Evolutionary conservation across 208 protist genomes (phyloP).

Genomic region (Trypanosoma scelopori): DNA sequence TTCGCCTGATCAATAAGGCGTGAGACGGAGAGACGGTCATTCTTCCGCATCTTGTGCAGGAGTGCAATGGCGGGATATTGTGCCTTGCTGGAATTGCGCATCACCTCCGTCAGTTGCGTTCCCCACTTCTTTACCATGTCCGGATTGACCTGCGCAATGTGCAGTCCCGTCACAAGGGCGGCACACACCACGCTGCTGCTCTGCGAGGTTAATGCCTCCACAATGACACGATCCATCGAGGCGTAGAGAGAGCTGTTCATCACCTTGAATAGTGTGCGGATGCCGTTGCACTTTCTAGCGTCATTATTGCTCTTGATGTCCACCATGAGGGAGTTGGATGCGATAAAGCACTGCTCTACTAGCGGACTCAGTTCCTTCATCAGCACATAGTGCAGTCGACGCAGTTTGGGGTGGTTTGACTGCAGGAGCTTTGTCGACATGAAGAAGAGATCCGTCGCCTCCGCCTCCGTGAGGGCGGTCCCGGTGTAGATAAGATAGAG

Average conservation of each 20-base stretch:
- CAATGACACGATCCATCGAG: constrained; percentile 96
- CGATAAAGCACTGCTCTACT: constrained; percentile 97
- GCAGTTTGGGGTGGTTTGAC: constrained; percentile 93
- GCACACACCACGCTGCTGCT: constrained; percentile 94
- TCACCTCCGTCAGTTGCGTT: constrained; percentile 94
- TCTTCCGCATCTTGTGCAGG: constrained; percentile 94
- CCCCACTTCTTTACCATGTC: constrained; percentile 95
- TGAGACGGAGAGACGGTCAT: constrained; percentile 95
- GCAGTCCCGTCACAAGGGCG: constrained; percentile 97
- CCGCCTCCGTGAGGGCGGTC: constrained; percentile 87
- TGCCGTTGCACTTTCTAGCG: constrained; percentile 91
- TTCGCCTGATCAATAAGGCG: constrained; percentile 93
- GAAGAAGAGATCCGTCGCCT: constrained; percentile 99
- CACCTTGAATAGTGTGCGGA: constrained; percentile 95
- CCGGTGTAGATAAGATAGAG: constrained; percentile 95
- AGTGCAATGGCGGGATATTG: constrained; percentile 98
- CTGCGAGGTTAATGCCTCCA: constrained; percentile 96
- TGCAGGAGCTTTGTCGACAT: constrained; percentile 98
- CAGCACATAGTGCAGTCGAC: constrained; percentile 97
- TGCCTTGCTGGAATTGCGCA: constrained; percentile 89
- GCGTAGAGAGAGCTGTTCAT: constrained; percentile 95
- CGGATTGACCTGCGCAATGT: constrained; percentile 87
- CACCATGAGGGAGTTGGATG: constrained; percentile 96
- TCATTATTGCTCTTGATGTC: constrained; percentile 96
- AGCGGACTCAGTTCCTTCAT: constrained; percentile 96